phyloP scores from a whole-genome alignment of 345 rosid species.

The Iberis pinnata region DNA sequence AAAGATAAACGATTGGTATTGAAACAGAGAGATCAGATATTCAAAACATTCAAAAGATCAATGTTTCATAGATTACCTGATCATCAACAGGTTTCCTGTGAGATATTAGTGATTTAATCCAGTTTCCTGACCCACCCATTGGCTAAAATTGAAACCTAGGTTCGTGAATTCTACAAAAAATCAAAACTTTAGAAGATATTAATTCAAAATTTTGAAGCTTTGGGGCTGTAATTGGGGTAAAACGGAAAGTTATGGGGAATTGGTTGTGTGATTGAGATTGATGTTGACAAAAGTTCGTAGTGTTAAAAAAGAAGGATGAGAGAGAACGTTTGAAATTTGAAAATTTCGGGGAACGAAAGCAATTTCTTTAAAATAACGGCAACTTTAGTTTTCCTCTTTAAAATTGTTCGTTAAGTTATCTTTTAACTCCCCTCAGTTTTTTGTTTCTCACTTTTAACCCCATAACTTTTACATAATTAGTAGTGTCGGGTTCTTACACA shows the following conservation, averaged over 20 bases:
- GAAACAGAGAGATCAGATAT: not conserved
- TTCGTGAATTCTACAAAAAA: not conserved
- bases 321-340: constrained; percentile 27
- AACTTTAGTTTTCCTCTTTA: constrained; percentile 11
- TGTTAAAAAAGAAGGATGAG: constrained; percentile 16
- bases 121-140: constrained; percentile 35
- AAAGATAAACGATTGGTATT: not conserved
- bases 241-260: not conserved
- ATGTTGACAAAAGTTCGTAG: constrained; percentile 19
- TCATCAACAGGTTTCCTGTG: constrained; percentile 17
- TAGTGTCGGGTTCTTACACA: not conserved
- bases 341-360: constrained; percentile 23
- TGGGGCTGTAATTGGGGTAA: not conserved
- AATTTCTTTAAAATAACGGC: constrained; percentile 25
- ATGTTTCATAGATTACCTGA: constrained; percentile 9
- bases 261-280: constrained; percentile 22
- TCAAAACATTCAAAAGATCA: not conserved
- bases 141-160: constrained; percentile 16
- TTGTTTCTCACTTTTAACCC: not conserved
- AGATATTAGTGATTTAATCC: constrained; percentile 30
- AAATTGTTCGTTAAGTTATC: not conserved
- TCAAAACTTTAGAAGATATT: constrained; percentile 5
- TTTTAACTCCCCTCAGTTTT: not conserved
- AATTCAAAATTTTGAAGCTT: not conserved
- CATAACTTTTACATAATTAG: not conserved